phyloP scores from a whole-genome alignment of 371 early-diverging fungal genomes.

The Dichotomocladium elegans region DNA sequence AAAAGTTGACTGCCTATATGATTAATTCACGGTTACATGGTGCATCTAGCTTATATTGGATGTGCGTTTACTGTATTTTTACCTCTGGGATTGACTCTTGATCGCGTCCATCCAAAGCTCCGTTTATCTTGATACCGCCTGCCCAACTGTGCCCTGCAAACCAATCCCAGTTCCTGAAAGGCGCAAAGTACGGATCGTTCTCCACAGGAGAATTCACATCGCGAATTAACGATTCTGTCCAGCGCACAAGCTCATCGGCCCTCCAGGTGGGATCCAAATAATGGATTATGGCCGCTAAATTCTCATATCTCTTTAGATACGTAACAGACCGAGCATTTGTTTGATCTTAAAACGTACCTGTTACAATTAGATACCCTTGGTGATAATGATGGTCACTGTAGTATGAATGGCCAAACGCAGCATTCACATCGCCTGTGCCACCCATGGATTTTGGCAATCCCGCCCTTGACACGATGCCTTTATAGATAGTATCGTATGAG shows the following conservation, averaged over 20 bases:
- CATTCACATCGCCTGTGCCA: slow-evolving; percentile 35
- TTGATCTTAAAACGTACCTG: slow-evolving; percentile 22
- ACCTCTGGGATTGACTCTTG: slow-evolving; percentile 76
- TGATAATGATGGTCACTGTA: slow-evolving; percentile 81
- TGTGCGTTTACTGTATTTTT: background rate
- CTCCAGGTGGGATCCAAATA: slow-evolving; percentile 57
- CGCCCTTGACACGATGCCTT: slow-evolving; percentile 54
- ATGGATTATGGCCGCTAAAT: slow-evolving; percentile 60
- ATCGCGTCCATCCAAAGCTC: slow-evolving; percentile 65
- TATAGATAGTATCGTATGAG: slow-evolving; percentile 63
- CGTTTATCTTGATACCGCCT: slow-evolving; percentile 62
- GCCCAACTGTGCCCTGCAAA: slow-evolving; percentile 85
- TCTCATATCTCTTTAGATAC: background rate
- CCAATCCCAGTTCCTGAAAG: slow-evolving; percentile 68
- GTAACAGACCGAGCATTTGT: background rate
- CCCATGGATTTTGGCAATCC: slow-evolving; percentile 43
- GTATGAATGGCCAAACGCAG: slow-evolving; percentile 46
- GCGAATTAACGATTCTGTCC: slow-evolving; percentile 48
- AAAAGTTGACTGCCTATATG: slow-evolving; percentile 65
- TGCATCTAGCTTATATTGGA: background rate
- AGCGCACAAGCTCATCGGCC: slow-evolving; percentile 28
- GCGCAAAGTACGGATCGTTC: slow-evolving; percentile 57
- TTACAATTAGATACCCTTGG: slow-evolving; percentile 63
- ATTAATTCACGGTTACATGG: too few species aligned
- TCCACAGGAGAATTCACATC: slow-evolving; percentile 65